Percentiles rank a stretch among this genome's conserved stretches.
Conservation (phyloP, 345 rosid genomes). For the Pistacia vera region DNA sequence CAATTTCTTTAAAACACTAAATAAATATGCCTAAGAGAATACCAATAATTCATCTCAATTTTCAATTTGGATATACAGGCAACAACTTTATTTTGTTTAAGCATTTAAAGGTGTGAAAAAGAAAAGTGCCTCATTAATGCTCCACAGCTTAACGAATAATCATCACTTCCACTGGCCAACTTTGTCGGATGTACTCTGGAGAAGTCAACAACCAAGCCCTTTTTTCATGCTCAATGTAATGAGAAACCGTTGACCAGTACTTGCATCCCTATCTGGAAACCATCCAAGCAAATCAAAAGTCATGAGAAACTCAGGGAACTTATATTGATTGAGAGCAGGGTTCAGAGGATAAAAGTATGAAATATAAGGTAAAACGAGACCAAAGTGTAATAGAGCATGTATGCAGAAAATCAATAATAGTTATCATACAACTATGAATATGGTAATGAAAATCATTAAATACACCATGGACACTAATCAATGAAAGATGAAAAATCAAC, state of each 20-base stretch:
- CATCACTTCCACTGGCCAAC: slow-evolving; percentile 98
- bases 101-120: slow-evolving; percentile 1
- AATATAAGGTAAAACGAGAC: background rate
- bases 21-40: background rate
- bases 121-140: slow-evolving; percentile 74
- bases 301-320: slow-evolving; percentile 18
- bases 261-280: slow-evolving; percentile 88
- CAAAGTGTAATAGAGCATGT: background rate
- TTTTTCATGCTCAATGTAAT: slow-evolving; percentile 81
- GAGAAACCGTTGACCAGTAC: slow-evolving; percentile 82
- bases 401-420: slow-evolving; percentile 8
- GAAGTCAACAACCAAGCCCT: slow-evolving; percentile 99
- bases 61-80: slow-evolving; percentile 7
- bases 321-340: slow-evolving; percentile 7
- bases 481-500: background rate
- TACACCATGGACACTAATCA: background rate
- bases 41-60: background rate
- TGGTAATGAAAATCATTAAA: background rate
- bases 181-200: slow-evolving; percentile 82
- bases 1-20: no score
- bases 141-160: slow-evolving; percentile 98
- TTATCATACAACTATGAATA: background rate
- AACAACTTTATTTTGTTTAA: background rate
- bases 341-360: slow-evolving; percentile 8
- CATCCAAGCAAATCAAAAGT: slow-evolving; percentile 35